Percentiles rank a stretch among this genome's conserved stretches.
Conservation (phyloP, 441 rosid genomes). For the Euphorbia schlechtendalii region DNA sequence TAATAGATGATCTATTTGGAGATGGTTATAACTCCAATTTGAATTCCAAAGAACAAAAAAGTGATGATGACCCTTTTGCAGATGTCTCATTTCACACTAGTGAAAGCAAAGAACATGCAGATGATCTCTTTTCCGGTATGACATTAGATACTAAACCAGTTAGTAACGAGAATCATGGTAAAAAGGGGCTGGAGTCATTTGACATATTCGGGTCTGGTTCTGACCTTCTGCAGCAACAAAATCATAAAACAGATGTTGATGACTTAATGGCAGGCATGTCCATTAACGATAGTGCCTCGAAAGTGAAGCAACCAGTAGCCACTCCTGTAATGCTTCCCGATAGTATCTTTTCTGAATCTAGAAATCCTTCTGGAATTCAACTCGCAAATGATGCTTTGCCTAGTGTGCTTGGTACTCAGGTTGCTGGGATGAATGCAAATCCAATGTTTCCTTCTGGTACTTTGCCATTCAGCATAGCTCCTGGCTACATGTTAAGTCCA, state of each 20-base stretch:
- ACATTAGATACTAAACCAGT: slow-evolving; percentile 43
- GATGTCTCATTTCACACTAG: too few species aligned
- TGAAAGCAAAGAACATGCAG: too few species aligned
- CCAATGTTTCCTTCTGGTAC: slow-evolving; percentile 23
- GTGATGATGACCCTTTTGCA: too few species aligned
- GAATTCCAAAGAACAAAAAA: too few species aligned
- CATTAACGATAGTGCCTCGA: slow-evolving; percentile 37
- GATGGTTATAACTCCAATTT: too few species aligned
- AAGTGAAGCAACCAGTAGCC: slow-evolving; percentile 32
- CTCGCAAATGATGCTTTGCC: slow-evolving; percentile 38
- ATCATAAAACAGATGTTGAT: slow-evolving; percentile 33
- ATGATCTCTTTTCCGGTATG: slow-evolving; percentile 81
- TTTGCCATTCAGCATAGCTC: too few species aligned
- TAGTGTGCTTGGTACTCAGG: slow-evolving; percentile 49
- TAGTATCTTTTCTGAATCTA: slow-evolving; percentile 37
- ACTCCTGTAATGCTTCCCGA: slow-evolving; percentile 37
- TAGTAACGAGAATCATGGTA: slow-evolving; percentile 31
- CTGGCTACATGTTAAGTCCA: too few species aligned
- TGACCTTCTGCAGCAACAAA: slow-evolving; percentile 33
- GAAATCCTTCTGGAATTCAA: slow-evolving; percentile 32
- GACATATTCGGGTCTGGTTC: slow-evolving; percentile 62
- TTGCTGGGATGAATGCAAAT: slow-evolving; percentile 38
- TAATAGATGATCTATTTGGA: slow-evolving; percentile 39
- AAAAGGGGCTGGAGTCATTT: slow-evolving; percentile 40
- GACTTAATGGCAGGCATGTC: slow-evolving; percentile 75